Evolutionary conservation across 2,329 filamentous ascomycete species (phyloP).

Genomic region (Fusarium caatingaense): DNA sequence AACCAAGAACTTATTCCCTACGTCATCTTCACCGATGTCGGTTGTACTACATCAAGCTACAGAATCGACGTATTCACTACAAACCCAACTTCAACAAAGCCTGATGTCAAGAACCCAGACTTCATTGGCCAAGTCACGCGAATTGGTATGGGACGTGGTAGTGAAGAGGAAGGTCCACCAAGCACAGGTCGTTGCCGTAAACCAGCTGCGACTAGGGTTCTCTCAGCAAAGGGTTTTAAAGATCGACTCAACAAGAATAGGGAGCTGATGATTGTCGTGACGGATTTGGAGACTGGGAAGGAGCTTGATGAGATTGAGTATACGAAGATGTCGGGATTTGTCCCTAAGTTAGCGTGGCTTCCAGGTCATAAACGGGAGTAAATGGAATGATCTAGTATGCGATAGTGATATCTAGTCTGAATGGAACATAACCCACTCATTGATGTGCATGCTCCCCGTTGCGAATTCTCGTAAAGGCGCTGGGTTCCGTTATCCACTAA

Average conservation of each 20-base stretch:
- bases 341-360: neutral
- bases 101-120: neutral
- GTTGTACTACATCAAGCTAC: neutral
- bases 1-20: neutral
- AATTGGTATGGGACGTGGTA: neutral
- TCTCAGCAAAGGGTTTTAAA: neutral
- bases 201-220: neutral
- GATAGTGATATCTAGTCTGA: neutral
- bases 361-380: neutral
- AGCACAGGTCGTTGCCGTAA: neutral
- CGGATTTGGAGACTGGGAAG: neutral
- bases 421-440: neutral
- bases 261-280: neutral
- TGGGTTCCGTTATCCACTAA: neutral
- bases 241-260: neutral
- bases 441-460: neutral
- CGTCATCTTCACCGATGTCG: neutral
- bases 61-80: neutral
- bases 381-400: neutral
- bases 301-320: neutral
- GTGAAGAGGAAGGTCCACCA: neutral
- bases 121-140: neutral
- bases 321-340: neutral
- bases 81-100: neutral
- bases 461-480: neutral